phyloP scores from a whole-genome alignment of 2,329 filamentous ascomycete species.

The Aspergillus clavatus region DNA sequence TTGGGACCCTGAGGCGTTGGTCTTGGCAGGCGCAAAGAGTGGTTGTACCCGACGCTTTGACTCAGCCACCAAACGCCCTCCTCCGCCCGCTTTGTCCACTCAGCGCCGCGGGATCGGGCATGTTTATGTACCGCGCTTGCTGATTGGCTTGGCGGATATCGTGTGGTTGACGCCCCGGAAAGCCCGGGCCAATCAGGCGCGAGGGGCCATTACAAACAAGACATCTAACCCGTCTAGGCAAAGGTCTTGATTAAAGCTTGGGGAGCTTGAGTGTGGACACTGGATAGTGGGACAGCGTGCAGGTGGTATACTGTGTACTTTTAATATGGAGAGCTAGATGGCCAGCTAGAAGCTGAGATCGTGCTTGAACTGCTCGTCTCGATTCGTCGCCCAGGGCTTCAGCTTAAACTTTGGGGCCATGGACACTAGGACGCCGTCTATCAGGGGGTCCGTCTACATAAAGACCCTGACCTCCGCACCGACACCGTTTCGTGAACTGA shows the following conservation, averaged over 20 bases:
- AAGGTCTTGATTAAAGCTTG: neutral
- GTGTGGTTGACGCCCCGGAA: neutral
- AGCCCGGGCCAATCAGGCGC: neutral
- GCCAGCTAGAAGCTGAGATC: neutral
- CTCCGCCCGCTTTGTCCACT: neutral
- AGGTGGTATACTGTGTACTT: no score
- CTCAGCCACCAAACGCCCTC: neutral
- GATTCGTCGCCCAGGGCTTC: neutral
- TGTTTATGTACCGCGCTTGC: fast-evolving
- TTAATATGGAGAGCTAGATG: no score
- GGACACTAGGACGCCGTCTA: no score
- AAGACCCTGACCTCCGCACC: no score
- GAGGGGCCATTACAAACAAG: neutral
- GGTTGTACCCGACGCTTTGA: neutral
- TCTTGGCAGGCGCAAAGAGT: no score
- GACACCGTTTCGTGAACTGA: no score
- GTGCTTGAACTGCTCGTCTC: no score
- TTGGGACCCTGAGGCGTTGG: neutral
- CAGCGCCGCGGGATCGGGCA: neutral
- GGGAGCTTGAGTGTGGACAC: no score
- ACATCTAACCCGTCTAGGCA: neutral
- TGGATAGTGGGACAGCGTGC: no score
- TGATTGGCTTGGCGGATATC: neutral
- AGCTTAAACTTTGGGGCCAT: no score
- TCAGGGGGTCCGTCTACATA: no score